phyloP scores from a whole-genome alignment of 2,329 filamentous ascomycete species.

The Ophiocordyceps camponoti-saundersi region DNA sequence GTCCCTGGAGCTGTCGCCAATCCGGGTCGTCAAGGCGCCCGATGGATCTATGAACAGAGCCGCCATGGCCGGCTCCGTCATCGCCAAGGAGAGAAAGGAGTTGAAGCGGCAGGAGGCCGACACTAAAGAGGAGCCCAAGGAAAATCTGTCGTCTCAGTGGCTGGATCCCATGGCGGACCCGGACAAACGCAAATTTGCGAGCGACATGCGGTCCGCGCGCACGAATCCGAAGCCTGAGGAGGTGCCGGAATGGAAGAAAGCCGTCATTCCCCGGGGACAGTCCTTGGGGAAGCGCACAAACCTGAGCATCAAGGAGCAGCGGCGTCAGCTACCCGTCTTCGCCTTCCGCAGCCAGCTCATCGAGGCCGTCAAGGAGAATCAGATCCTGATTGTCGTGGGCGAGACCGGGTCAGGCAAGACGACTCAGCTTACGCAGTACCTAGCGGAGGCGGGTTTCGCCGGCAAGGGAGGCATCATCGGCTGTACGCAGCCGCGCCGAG shows the following conservation, averaged over 20 bases:
- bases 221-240: slow-evolving; percentile 44
- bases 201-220: slow-evolving; percentile 59
- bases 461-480: slow-evolving; percentile 70
- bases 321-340: slow-evolving; percentile 77
- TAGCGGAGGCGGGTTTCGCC: slow-evolving; percentile 82
- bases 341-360: slow-evolving; percentile 78
- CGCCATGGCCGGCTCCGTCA: slow-evolving; percentile 77
- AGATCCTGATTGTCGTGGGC: slow-evolving; percentile 88
- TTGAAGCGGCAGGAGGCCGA: slow-evolving; percentile 76
- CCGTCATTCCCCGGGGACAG: slow-evolving; percentile 61
- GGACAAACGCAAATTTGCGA: slow-evolving; percentile 75
- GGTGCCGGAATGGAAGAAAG: slow-evolving; percentile 85
- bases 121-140: slow-evolving; percentile 59
- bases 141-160: slow-evolving; percentile 83
- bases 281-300: slow-evolving; percentile 73
- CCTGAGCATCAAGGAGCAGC: slow-evolving; percentile 88
- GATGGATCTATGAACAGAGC: slow-evolving; percentile 96
- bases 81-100: slow-evolving; percentile 84
- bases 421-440: slow-evolving; percentile 86
- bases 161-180: slow-evolving; percentile 88
- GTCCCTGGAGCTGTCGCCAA: slow-evolving; percentile 84
- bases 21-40: slow-evolving; percentile 90
- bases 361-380: slow-evolving; percentile 72
- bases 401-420: slow-evolving; percentile 97
- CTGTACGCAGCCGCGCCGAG: slow-evolving; percentile 91